Evolutionary conservation across 345 rosid species (phyloP).

Genomic region (Camelina hispida): DNA sequence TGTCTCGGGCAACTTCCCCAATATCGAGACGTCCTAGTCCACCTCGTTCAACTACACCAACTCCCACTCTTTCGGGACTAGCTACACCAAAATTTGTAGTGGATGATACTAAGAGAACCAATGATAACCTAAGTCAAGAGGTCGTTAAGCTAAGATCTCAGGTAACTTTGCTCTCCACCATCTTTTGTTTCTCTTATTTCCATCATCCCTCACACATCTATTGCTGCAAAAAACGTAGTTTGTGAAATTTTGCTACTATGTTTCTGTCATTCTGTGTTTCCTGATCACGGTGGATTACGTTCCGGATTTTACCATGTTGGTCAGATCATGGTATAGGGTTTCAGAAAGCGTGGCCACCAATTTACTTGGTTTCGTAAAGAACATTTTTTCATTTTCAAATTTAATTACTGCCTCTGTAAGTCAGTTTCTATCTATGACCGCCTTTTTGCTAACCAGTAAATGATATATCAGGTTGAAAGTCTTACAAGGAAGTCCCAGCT

Average conservation of each 20-base stretch:
- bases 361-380: constrained; percentile 20
- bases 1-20: constrained; percentile 98
- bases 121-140: constrained; percentile 85
- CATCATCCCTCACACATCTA: neutral
- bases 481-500: constrained; percentile 80
- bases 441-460: constrained; percentile 33
- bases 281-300: neutral
- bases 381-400: neutral
- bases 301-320: constrained; percentile 16
- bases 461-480: constrained; percentile 71
- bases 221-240: constrained; percentile 1
- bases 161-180: constrained; percentile 48
- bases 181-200: constrained; percentile 7
- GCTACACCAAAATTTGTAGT: constrained; percentile 74
- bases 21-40: constrained; percentile 94
- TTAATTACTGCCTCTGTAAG: constrained; percentile 3
- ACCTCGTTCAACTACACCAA: constrained; percentile 98
- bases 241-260: neutral
- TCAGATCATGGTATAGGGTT: constrained; percentile 13
- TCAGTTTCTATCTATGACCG: constrained; percentile 29
- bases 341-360: constrained; percentile 7
- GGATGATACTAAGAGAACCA: constrained; percentile 80
- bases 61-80: constrained; percentile 91
- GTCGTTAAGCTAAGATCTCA: constrained; percentile 88
- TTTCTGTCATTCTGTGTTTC: constrained; percentile 17